A percentile compares a stretch with the other conserved stretches of the same genome.
Conservation (phyloP, 2,329 filamentous ascomycete species). For the Penicillium sp. region DNA sequence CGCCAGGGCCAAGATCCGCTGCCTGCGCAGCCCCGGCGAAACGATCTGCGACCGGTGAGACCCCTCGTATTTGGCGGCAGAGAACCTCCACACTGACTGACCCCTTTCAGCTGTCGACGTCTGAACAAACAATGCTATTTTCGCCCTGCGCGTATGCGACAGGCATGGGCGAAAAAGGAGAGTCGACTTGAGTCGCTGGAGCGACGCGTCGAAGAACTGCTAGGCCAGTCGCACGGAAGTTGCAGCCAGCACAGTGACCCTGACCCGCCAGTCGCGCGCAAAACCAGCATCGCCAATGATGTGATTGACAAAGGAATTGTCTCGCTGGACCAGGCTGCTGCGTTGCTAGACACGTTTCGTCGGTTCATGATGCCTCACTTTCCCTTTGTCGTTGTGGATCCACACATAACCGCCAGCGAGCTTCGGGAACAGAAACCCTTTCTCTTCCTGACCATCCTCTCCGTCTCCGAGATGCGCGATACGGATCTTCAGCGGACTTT, state of each 20-base stretch:
- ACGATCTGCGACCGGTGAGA: conserved; percentile 22
- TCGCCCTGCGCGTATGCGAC: conserved; percentile 20
- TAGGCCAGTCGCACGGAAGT: conserved; percentile 1
- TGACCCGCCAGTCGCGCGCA: neutral
- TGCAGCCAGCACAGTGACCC: neutral
- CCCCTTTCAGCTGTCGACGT: conserved; percentile 11
- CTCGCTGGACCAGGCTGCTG: conserved; percentile 24
- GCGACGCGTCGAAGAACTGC: conserved; percentile 18
- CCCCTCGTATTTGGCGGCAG: neutral
- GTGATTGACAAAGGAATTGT: conserved; percentile 26
- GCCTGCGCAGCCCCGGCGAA: conserved; percentile 13
- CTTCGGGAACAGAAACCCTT: conserved; percentile 40
- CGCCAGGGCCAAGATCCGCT: conserved; percentile 22
- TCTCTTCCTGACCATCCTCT: conserved; percentile 41
- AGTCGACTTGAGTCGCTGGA: conserved; percentile 19
- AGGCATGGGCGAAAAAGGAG: conserved; percentile 18
- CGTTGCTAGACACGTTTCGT: conserved; percentile 38
- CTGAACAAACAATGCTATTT: conserved; percentile 24
- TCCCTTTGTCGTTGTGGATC: conserved; percentile 42
- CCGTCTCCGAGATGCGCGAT: conserved; percentile 38
- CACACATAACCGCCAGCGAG: conserved; percentile 27
- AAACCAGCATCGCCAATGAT: conserved; percentile 15
- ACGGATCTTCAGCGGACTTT: conserved; percentile 40
- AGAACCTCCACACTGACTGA: neutral
- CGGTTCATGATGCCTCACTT: conserved; percentile 44